These are phyloP conservation scores for Phlebiopsis flavidoalba DNA, from an alignment of 768 basidiomycete species.

Conservation along the genomic window DNA sequence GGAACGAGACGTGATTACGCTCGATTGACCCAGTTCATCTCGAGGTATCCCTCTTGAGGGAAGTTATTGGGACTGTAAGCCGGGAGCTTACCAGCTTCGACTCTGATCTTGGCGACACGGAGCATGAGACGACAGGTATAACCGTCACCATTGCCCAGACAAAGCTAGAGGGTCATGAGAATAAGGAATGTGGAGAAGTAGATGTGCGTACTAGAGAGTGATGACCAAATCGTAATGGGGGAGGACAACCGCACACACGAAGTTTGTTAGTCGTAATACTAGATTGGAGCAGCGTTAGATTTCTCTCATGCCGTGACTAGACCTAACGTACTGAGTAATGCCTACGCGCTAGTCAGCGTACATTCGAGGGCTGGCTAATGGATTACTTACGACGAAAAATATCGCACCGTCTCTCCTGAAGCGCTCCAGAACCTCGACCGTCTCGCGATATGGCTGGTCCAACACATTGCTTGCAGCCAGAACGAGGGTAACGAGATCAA, in stretches of 20 bases:
- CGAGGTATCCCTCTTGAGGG: not conserved
- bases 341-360: not conserved
- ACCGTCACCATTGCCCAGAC: slow-evolving; percentile 3
- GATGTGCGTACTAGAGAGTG: not conserved
- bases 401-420: slow-evolving; percentile 9
- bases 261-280: slow-evolving; percentile 4
- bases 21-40: not conserved
- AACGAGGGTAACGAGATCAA: slow-evolving; percentile 3
- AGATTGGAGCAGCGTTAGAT: not conserved
- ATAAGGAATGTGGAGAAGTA: not conserved
- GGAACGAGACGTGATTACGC: not conserved
- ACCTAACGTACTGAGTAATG: not conserved
- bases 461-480: slow-evolving; percentile 1
- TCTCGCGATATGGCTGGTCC: slow-evolving; percentile 4
- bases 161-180: not conserved
- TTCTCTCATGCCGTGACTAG: not conserved
- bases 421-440: not conserved
- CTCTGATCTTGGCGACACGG: not conserved
- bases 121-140: slow-evolving; percentile 2
- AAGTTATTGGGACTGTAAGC: not conserved
- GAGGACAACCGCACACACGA: not conserved
- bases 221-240: not conserved
- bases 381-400: slow-evolving; percentile 3
- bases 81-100: not conserved
- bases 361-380: not conserved